Evolutionary conservation across 495 filamentous ascomycete species (phyloP), one percentile per base, ranked within the genome.

Genomic region (Cenococcum geophilum): DNA sequence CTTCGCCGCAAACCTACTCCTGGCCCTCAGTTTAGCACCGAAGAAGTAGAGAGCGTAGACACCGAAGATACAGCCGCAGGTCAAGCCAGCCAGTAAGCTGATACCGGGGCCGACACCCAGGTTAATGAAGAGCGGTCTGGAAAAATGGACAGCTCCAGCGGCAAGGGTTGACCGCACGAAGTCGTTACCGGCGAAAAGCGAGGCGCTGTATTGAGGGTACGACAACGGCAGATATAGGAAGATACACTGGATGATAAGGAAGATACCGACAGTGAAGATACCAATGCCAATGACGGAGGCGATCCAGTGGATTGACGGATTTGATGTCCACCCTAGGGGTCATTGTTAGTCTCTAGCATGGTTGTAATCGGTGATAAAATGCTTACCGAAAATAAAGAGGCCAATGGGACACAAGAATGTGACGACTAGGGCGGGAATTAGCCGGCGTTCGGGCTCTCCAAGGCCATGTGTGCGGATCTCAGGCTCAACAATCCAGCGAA

Each of bases 131-230:
- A 87, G 67, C 6, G 83, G 82, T 25, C 76, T 70, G 2, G 77
- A 75, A 66, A 86, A 86, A 49, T 85, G 63, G 43, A 86, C 76
- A 63, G 76, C 77, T 0, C 78, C 83, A 57, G 78, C 82, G 8
- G 85, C 83, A 12, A 87, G 72, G 0, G 77, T 73, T 42, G 73
- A 77, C 51, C 82, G 74, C 57, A 79, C 77, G 69, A 83, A 79
- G 68, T 85, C 82, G 72, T 86, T 87, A 9, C 78, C 79, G 1
- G 84, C 83, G 61, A 87, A 85, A 58, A 86, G 66, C 50, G 71
- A 76, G 0, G 85, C 83, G 6, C 83, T 81, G 63, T 87, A 86
- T 64, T 79, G 76, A 20, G 83, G 83, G 65, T 87, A 87, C 1
- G 74, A 75, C 0, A 86, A 63, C 0, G 83, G 81, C 21, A 88